Base-by-base conservation (phyloP, 805 yeast species). In the Priceomyces haplophilus region DNA sequence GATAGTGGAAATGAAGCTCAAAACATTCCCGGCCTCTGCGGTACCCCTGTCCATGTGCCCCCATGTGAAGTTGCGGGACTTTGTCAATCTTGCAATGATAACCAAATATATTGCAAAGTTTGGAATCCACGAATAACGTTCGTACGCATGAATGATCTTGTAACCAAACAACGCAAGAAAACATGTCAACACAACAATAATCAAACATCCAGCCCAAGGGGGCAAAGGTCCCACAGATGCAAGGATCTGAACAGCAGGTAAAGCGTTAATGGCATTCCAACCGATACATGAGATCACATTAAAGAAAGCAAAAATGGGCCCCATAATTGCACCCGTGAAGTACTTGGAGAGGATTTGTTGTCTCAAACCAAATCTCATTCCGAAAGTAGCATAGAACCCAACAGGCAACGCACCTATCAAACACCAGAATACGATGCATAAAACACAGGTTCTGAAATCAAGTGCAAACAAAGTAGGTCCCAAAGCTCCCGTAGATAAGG, bases 231-330 rank as follows among this genome's bases (percentile, higher is more conserved):
- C 62, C 25, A 63, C 51, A 4, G 62, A 50, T 8, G 48, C 48
- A 12, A 64, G 47, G 42, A 64, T 52, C 38, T 62, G 65, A 23
- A 57, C 68, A 30, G 62, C 55, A 17, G 60, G 60, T 32, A 64
- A 51, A 32, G 55, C 49, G 38, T 64, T 64, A 30, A 64, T 55
- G 11, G 65, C 64, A 42, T 60, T 61, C 68, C 69, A 63, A 10
- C 67, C 67, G 32, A 63, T 48, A 42, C 67, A 61, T 13, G 96
- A 90, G 48, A 90, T 64, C 56, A 82, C 78, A 59, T 89, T 88
- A 61, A 90, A 72, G 34, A 83, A 62, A 7, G 95, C 83, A 57
- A 88, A 84, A 43, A 88, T 72, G 5, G 40, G 37, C 7, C 65
- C 65, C 55, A 61, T 56, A 35, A 56, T 44, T 37, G 58, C 58